Evolutionary conservation across 2,329 filamentous ascomycete genomes (phyloP).

Genomic region (Aspergillus flavus): DNA sequence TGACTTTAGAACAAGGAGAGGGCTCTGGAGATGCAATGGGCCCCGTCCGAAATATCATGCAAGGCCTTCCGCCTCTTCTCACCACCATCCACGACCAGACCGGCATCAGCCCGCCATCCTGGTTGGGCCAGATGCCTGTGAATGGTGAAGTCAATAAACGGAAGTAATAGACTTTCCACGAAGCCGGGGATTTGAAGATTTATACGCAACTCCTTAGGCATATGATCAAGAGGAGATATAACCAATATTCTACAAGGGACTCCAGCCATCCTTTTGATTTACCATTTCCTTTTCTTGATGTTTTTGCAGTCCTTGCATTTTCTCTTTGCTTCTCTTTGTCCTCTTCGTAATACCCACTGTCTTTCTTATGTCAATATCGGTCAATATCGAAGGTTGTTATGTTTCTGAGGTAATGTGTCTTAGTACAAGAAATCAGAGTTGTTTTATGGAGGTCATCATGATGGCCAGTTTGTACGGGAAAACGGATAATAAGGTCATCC

Average conservation of each 20-base stretch:
- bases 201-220: background rate
- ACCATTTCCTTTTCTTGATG: background rate
- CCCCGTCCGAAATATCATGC: slow-evolving; percentile 78
- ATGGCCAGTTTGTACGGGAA: background rate
- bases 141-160: background rate
- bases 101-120: slow-evolving; percentile 76
- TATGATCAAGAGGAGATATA: background rate
- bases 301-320: background rate
- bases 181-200: background rate
- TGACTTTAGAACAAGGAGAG: slow-evolving; percentile 41
- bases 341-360: background rate
- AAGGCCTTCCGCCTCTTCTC: slow-evolving; percentile 80
- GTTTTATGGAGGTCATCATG: background rate
- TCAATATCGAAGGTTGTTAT: background rate
- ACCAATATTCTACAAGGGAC: background rate
- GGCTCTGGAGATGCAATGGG: slow-evolving; percentile 57
- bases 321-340: background rate
- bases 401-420: background rate
- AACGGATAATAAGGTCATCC: background rate
- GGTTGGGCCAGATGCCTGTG: slow-evolving; percentile 61
- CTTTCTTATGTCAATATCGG: background rate
- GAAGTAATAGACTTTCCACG: background rate
- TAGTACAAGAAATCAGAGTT: background rate
- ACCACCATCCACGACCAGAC: slow-evolving; percentile 88
- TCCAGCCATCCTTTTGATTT: background rate